A percentile compares a stretch with the other conserved stretches of the same genome.
These are phyloP conservation scores for Blastomyces parvus DNA, from an alignment of 2,329 filamentous ascomycete genomes.

Conservation along the genomic window DNA sequence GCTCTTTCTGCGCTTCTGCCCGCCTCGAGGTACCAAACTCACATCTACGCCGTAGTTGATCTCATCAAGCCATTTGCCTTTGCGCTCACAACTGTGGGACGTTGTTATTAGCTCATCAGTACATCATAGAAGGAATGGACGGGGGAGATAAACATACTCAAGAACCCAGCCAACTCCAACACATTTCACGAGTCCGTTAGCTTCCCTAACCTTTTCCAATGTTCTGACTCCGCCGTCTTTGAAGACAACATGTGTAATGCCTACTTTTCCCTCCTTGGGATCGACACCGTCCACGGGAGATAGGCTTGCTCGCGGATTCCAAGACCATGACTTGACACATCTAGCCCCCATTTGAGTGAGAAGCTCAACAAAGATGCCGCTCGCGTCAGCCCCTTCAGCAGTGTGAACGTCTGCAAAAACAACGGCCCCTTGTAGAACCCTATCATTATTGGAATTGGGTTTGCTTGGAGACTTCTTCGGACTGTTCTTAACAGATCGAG, in stretches of 20 bases:
- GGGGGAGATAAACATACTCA: conserved; percentile 52
- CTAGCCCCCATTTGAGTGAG: conserved; percentile 72
- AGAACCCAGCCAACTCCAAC: conserved; percentile 83
- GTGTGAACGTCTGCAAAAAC: conserved; percentile 80
- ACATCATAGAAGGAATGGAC: neutral
- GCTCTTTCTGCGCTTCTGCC: conserved; percentile 63
- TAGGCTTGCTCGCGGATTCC: conserved; percentile 50
- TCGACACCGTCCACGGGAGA: conserved; percentile 28
- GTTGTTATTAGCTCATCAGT: conserved; percentile 11
- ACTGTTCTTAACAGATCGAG: conserved; percentile 14
- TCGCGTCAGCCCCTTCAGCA: conserved; percentile 69
- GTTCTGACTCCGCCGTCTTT: conserved; percentile 78
- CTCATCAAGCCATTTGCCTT: conserved; percentile 69
- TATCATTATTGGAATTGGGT: conserved; percentile 18
- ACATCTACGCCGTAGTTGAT: conserved; percentile 59
- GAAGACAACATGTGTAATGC: conserved; percentile 81
- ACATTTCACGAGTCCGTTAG: conserved; percentile 66
- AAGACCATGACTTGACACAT: conserved; percentile 66
- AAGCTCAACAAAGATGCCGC: conserved; percentile 69
- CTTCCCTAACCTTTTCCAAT: conserved; percentile 63
- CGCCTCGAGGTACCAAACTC: conserved; percentile 57
- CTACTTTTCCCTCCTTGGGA: conserved; percentile 45
- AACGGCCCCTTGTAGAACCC: conserved; percentile 58
- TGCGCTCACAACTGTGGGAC: conserved; percentile 56
- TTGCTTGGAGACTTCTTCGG: conserved; percentile 24